Percentiles rank a stretch among this genome's conserved stretches.
These are phyloP conservation scores for Fomitiporia mediterranea DNA, from an alignment of 1,284 basidiomycete genomes.

Conservation along the genomic window DNA sequence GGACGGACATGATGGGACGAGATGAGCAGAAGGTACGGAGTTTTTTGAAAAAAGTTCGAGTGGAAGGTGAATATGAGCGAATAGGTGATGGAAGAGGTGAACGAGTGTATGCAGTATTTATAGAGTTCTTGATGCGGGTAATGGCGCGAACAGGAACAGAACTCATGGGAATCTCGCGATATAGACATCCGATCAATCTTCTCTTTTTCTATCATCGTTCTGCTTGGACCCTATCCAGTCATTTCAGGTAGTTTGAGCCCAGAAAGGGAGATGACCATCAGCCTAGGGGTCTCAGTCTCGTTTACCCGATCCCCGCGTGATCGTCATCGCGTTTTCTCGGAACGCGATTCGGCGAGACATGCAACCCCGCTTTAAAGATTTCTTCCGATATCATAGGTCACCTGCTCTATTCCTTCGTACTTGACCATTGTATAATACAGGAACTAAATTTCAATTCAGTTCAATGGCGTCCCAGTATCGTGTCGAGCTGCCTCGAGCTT, in stretches of 20 bases:
- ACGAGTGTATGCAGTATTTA: constrained; percentile 1
- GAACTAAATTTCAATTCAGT: background rate
- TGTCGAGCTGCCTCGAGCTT: background rate
- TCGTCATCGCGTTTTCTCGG: constrained; percentile 1
- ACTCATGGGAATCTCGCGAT: background rate
- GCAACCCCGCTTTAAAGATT: background rate
- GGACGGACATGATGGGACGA: constrained; percentile 5
- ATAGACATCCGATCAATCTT: background rate
- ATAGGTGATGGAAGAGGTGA: background rate
- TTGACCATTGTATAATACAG: background rate
- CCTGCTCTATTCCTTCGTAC: background rate
- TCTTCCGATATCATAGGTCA: background rate
- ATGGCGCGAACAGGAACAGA: constrained; percentile 1
- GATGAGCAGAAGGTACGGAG: constrained; percentile 1
- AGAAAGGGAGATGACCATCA: background rate
- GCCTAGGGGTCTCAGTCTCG: no score
- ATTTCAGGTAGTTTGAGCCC: background rate
- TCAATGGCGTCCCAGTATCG: background rate
- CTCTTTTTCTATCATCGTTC: background rate
- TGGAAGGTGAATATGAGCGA: background rate
- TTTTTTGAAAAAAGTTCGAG: background rate
- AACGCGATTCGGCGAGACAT: constrained; percentile 3
- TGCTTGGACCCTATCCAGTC: background rate
- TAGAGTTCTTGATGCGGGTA: background rate
- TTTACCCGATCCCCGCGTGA: background rate